phyloP scores from a whole-genome alignment of 306 rosid species.

The Hippophae tibetana region DNA sequence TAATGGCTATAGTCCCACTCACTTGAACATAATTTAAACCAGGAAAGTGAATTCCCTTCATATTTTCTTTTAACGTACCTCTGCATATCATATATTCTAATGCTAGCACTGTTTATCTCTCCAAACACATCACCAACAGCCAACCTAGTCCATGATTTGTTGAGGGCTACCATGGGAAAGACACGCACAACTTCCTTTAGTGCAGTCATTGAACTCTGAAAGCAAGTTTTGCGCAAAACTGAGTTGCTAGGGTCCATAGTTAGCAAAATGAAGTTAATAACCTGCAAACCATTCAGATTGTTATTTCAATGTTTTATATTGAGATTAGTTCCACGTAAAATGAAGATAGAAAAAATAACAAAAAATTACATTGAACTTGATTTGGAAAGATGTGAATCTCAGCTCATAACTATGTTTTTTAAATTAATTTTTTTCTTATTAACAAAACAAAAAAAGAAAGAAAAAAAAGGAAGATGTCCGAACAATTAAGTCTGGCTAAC shows the following conservation, averaged over 20 bases:
- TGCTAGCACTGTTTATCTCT: constrained; percentile 57
- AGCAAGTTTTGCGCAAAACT: constrained; percentile 81
- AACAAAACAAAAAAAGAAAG: neutral
- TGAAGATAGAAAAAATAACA: no score
- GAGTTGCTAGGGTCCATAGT: constrained; percentile 94
- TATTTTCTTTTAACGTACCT: constrained; percentile 39
- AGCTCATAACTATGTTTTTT: no score
- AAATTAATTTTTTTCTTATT: neutral
- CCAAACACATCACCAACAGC: constrained; percentile 92
- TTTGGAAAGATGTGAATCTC: no score
- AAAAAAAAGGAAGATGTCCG: neutral
- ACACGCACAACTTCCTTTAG: constrained; percentile 71
- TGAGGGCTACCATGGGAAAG: constrained; percentile 88
- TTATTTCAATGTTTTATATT: constrained; percentile 29
- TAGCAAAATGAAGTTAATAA: constrained; percentile 77
- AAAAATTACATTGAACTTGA: no score
- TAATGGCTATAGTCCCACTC: no score
- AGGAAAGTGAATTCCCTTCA: neutral
- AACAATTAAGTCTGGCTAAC: no score
- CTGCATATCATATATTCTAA: constrained; percentile 86
- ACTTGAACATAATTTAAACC: neutral
- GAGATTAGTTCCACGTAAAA: constrained; percentile 5
- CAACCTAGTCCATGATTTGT: constrained; percentile 82
- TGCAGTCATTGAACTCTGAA: constrained; percentile 83
- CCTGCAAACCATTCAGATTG: constrained; percentile 66